Conservation (phyloP, 2,329 filamentous ascomycete species). For the Fusarium devonianum region DNA sequence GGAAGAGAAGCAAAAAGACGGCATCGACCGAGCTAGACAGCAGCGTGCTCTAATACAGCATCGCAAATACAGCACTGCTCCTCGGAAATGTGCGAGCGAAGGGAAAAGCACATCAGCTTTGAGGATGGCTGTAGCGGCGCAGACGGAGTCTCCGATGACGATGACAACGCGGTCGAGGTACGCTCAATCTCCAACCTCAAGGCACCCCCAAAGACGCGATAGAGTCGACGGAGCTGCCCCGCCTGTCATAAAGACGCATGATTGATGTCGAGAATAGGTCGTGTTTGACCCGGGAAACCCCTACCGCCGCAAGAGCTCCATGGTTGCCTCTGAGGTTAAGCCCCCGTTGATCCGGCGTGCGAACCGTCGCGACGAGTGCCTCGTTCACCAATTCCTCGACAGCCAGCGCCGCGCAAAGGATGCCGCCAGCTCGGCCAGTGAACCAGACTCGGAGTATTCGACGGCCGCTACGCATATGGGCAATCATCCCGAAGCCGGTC, state of each 20-base stretch:
- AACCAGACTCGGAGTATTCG: conserved; percentile 40
- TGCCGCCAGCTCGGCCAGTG: conserved; percentile 39
- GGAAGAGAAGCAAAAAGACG: neutral
- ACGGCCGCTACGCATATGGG: conserved; percentile 34
- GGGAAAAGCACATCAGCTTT: conserved; percentile 38
- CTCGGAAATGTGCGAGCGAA: conserved; percentile 28
- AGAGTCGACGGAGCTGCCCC: too few relatives aligned
- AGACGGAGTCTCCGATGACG: conserved; percentile 60
- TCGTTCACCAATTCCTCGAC: conserved; percentile 71
- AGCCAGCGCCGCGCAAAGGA: conserved; percentile 54
- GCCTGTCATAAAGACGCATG: too few relatives aligned
- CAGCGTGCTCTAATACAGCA: too few relatives aligned
- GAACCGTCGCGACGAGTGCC: conserved; percentile 60
- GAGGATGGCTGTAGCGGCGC: conserved; percentile 48
- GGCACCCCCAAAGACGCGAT: neutral
- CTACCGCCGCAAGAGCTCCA: conserved; percentile 71
- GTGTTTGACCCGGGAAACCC: conserved; percentile 67
- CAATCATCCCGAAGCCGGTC: conserved; percentile 19
- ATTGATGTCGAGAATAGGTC: too few relatives aligned
- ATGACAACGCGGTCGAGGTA: conserved; percentile 59
- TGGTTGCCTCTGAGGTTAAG: conserved; percentile 60
- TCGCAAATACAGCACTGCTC: neutral
- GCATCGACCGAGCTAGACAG: conserved; percentile 5
- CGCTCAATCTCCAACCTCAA: conserved; percentile 7
- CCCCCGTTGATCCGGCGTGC: conserved; percentile 42